A percentile compares a stretch with the other conserved stretches of the same genome.
phyloP scores from a whole-genome alignment of 192 early-diverging fungal species.

The Coemansia sp. region DNA sequence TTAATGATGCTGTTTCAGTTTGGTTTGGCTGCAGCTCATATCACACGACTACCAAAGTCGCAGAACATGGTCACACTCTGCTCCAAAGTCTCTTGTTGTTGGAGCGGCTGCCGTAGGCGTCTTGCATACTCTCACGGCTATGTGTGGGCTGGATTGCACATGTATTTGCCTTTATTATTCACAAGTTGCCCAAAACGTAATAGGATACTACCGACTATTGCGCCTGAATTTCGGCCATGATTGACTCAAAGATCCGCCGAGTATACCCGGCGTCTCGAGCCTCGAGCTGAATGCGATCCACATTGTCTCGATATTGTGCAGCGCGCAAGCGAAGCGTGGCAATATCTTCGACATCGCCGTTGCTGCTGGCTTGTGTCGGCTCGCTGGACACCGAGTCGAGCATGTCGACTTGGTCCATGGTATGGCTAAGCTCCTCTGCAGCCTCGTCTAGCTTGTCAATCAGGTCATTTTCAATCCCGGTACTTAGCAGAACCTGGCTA shows the following conservation, averaged over 20 bases:
- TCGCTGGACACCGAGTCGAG: slow-evolving; percentile 9
- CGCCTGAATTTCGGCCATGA: slow-evolving; percentile 27
- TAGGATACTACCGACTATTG: no score
- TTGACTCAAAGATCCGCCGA: slow-evolving; percentile 37
- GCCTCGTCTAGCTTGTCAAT: slow-evolving; percentile 27
- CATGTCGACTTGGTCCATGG: slow-evolving; percentile 13
- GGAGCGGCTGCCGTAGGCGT: no score
- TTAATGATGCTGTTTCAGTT: no score
- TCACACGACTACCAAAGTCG: no score
- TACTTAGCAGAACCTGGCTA: slow-evolving; percentile 46
- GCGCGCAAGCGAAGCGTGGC: background rate
- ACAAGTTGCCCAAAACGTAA: no score
- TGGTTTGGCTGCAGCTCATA: no score
- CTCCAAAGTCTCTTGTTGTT: no score
- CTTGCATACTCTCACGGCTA: no score
- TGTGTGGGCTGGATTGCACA: no score
- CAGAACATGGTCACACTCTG: no score
- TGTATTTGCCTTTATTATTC: no score
- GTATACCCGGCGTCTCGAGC: slow-evolving; percentile 18
- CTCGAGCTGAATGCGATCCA: slow-evolving; percentile 11
- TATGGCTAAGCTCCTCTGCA: slow-evolving; percentile 4
- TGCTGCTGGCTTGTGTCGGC: background rate
- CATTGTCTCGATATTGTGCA: background rate
- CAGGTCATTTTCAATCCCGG: slow-evolving; percentile 46
- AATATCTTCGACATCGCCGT: background rate